Evolutionary conservation across 441 rosid genomes (phyloP), one percentile per base, ranked within the genome.

Genomic region (Gossypium davidsonii): DNA sequence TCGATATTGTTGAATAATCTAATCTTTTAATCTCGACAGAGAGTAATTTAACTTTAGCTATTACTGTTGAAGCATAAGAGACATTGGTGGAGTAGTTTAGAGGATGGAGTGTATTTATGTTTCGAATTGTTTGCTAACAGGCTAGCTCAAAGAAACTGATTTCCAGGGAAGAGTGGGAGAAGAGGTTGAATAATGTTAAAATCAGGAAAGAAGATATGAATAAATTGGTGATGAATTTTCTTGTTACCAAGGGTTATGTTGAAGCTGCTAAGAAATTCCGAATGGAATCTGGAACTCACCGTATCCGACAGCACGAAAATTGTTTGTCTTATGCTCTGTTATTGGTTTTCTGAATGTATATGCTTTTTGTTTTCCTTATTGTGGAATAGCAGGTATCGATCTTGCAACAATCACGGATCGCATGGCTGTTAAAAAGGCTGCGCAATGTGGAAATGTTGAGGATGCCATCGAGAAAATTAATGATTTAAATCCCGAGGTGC

Each of bases 381-480:
- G 86, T 70, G 77, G 72, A 79, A 80, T 76, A 92, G 97, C 97
- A 79, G 98, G 87, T 71, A 91, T 89, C 23, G 97, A 92, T 92
- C 92, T 94, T 79, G 88, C 93, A 1, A 92, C 94, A 4, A 90
- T 94, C 67, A 88, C 92, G 0, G 98, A 94, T 66, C 89, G 99
- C 56, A 89, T 90, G 96, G 96, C 97, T 72, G 96, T 92, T 71
- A 92, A 91, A 83, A 94, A 87, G 80, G 98, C 96, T 3, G 98
- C 92, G 28, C 98, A 91, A 69, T 81, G 83, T 78, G 99, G 99
- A 55, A 88, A 94, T 75, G 98, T 92, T 0, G 97, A 88, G 83
- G 96, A 90, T 83, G 98, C 98, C 6, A 92, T 94, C 42, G 98
- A 91, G 80, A 94, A 90, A 88, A 94, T 88, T n/a, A 91, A 92